phyloP scores from a whole-genome alignment of 2,329 filamentous ascomycete species.

The Fusarium concolor region DNA sequence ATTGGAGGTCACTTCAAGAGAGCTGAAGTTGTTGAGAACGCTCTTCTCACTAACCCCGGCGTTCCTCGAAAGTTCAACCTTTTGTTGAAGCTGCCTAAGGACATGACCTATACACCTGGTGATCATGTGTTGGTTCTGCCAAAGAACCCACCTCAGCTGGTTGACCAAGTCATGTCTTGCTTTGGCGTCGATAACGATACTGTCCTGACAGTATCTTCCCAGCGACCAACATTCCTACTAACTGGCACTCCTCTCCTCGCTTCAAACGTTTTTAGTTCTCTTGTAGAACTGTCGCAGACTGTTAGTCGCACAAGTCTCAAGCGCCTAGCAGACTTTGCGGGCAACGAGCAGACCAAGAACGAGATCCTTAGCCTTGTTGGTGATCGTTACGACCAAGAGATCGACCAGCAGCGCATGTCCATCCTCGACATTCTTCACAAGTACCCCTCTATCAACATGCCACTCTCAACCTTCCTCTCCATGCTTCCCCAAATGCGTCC shows the following conservation, averaged over 20 bases:
- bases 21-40: conserved; percentile 16
- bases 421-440: conserved; percentile 76
- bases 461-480: conserved; percentile 74
- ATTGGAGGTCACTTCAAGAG: conserved; percentile 27
- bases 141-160: conserved; percentile 71
- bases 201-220: conserved; percentile 68
- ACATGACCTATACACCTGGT: conserved; percentile 74
- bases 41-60: conserved; percentile 19
- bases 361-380: conserved; percentile 61
- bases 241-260: conserved; percentile 68
- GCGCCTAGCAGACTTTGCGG: conserved; percentile 45
- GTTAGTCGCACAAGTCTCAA: conserved; percentile 71
- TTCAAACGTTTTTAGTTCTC: conserved; percentile 72
- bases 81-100: conserved; percentile 73
- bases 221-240: conserved; percentile 64
- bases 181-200: conserved; percentile 78
- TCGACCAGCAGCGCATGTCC: conserved; percentile 68
- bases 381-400: conserved; percentile 59
- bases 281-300: conserved; percentile 78
- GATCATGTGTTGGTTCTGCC: conserved; percentile 82
- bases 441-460: conserved; percentile 68
- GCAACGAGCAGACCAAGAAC: conserved; percentile 61
- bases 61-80: conserved; percentile 68
- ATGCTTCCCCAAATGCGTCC: conserved; percentile 77
- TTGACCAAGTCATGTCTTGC: conserved; percentile 72